Evolutionary conservation across 2,329 filamentous ascomycete genomes (phyloP), one percentile per base, ranked within the genome.

Genomic region (Colletotrichum tamarilloi): DNA sequence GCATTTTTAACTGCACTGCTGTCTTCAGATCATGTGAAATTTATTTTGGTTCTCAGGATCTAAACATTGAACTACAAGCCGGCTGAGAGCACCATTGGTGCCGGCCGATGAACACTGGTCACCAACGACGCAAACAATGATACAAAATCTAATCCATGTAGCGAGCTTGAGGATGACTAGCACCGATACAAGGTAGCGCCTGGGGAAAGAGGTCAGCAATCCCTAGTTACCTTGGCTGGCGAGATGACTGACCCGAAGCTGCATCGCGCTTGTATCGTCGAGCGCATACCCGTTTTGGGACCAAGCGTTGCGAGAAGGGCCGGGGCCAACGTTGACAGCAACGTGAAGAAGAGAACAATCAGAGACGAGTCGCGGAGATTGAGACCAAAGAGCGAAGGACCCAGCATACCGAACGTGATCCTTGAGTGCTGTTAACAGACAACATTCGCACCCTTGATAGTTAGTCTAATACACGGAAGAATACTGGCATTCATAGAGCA

Each of bases 201-300:
- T 85, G 42, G n/a, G 8, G 1, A 2, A 22, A 9, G 64, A 6
- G 16, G 62, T 73, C 73, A 75, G 76, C 67, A 28, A 46, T 5
- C 26, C 42, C 7, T 26, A 22, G 12, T 14, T 26, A 24, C 22
- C 19, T 24, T 49, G n/a, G 26, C 26, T 35, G 19, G 19, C 28
- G 19, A 32, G 19, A 22, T 38, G 49, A 32, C 81, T 66, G 81
- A 88, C 84, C 89, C 90, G 78, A 91, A 93, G 53, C 87, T 88
- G 79, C 88, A 92, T 26, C 91, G 85, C 4, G 91, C 90, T 76
- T 91, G 89, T 8, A 92, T 87, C 86, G 92, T 91, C 80, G 92
- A 90, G 19, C 91, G 85, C 86, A 92, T 88, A 55, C 90, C 91
- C 11, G 90, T 92, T 80, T 87, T 88, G 4, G 90, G 89, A 0